These are phyloP conservation scores for Metschnikowia corniflorae DNA, from an alignment of 805 yeast species.

Conservation along the genomic window DNA sequence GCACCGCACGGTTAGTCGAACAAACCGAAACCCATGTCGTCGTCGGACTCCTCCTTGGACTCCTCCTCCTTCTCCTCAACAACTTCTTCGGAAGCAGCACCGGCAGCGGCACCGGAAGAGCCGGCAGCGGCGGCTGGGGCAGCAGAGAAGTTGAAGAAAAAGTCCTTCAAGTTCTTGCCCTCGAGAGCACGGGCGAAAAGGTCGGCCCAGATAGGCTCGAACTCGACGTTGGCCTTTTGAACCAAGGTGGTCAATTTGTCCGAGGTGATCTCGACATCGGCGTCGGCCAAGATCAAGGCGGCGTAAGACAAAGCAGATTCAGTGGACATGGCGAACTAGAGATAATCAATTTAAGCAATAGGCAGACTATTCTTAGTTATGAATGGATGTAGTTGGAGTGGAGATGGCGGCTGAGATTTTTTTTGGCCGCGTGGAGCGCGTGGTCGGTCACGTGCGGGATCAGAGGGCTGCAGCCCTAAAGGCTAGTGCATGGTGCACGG, in stretches of 20 bases:
- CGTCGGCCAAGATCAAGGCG: conserved; percentile 48
- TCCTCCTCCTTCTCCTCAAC: conserved; percentile 66
- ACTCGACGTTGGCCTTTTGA: conserved; percentile 41
- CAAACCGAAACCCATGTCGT: conserved; percentile 93
- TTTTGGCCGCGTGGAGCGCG: conserved; percentile 8
- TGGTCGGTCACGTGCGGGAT: conserved; percentile 13
- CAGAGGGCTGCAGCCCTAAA: conserved; percentile 15
- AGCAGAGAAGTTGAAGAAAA: conserved; percentile 47
- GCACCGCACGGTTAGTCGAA: conserved; percentile 76
- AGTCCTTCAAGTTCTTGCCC: conserved; percentile 45
- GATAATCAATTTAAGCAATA: conserved; percentile 47
- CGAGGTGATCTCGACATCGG: conserved; percentile 44
- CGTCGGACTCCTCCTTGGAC: conserved; percentile 60
- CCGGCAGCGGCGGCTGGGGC: conserved; percentile 77
- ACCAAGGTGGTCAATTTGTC: conserved; percentile 43
- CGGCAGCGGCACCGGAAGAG: conserved; percentile 67
- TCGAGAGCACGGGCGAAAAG: conserved; percentile 47
- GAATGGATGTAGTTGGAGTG: conserved; percentile 14
- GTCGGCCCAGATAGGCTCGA: conserved; percentile 47
- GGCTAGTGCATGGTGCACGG: too few relatives aligned
- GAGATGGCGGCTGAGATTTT: conserved; percentile 5
- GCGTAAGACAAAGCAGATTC: conserved; percentile 50
- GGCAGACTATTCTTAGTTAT: conserved; percentile 49
- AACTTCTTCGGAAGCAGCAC: conserved; percentile 69
- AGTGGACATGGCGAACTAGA: conserved; percentile 47